phyloP scores from a whole-genome alignment of 1,284 basidiomycete genomes.

The Xerocomus amazonicus region DNA sequence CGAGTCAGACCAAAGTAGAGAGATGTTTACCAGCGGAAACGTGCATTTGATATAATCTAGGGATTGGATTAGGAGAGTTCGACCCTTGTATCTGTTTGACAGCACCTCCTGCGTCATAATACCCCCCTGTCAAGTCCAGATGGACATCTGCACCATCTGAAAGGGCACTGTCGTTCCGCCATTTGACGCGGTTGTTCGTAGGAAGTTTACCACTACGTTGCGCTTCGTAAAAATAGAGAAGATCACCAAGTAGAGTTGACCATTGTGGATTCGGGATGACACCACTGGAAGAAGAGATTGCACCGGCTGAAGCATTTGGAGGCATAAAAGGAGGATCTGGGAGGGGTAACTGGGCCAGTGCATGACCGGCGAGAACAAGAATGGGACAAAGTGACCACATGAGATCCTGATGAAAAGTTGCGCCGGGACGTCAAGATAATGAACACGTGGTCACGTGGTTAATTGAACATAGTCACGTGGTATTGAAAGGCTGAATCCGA shows the following conservation, averaged over 20 bases:
- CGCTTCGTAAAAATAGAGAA: slow-evolving; percentile 88
- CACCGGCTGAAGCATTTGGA: slow-evolving; percentile 57
- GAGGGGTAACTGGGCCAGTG: slow-evolving; percentile 54
- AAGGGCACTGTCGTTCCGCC: slow-evolving; percentile 80
- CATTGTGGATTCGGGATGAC: slow-evolving; percentile 69
- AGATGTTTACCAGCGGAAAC: slow-evolving; percentile 61
- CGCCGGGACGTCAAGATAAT: slow-evolving; percentile 3
- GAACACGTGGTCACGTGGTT: slow-evolving; percentile 25
- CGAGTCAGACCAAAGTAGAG: neutral
- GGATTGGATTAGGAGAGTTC: slow-evolving; percentile 4
- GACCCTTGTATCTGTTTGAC: slow-evolving; percentile 1
- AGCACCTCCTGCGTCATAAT: slow-evolving; percentile 86
- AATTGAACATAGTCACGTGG: slow-evolving; percentile 9
- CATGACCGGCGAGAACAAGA: slow-evolving; percentile 22
- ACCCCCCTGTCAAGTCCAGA: slow-evolving; percentile 81
- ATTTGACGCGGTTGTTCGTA: slow-evolving; percentile 68
- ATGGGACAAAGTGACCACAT: slow-evolving; percentile 24
- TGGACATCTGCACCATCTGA: slow-evolving; percentile 75
- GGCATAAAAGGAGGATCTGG: slow-evolving; percentile 61
- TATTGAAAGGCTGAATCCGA: no score
- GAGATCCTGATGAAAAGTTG: neutral
- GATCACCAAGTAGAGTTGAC: slow-evolving; percentile 73
- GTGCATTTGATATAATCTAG: slow-evolving; percentile 85
- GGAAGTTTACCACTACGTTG: slow-evolving; percentile 81
- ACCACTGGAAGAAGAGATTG: slow-evolving; percentile 44